phyloP scores from a whole-genome alignment of 306 rosid genomes.

The Calophaca sinica region DNA sequence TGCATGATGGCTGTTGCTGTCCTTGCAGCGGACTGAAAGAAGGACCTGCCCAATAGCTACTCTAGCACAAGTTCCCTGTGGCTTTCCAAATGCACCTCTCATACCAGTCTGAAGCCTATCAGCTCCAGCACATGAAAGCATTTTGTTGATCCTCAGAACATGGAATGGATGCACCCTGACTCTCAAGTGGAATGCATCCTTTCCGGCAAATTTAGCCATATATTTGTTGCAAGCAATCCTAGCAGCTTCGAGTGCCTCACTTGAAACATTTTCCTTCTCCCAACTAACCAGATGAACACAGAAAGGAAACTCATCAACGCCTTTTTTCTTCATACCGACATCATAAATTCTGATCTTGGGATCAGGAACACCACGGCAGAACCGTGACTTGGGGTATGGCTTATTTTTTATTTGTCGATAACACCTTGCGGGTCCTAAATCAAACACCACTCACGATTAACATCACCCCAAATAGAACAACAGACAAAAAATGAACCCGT shows the following conservation, averaged over 20 bases:
- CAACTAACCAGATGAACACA: constrained; percentile 11
- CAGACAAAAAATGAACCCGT: background rate
- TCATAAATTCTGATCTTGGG: constrained; percentile 9
- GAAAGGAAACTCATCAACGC: constrained; percentile 5
- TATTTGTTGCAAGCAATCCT: constrained; percentile 10
- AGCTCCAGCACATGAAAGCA: constrained; percentile 5
- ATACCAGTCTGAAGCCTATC: constrained; percentile 10
- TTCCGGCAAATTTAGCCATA: constrained; percentile 4
- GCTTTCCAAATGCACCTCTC: constrained; percentile 19
- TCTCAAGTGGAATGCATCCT: constrained; percentile 14
- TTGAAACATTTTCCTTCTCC: constrained; percentile 19
- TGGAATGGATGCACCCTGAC: constrained; percentile 4
- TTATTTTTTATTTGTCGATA: constrained; percentile 4
- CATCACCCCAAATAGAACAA: background rate
- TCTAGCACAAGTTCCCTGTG: background rate
- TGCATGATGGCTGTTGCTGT: background rate
- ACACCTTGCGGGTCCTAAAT: constrained; percentile 14
- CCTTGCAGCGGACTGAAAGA: constrained; percentile 7
- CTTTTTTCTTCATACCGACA: background rate
- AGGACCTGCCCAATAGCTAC: constrained; percentile 5
- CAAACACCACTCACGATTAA: background rate
- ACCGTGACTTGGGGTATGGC: constrained; percentile 12
- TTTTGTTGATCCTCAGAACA: background rate
- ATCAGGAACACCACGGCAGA: constrained; percentile 17
- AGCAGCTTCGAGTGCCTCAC: constrained; percentile 10